A percentile compares a stretch with the other conserved stretches of the same genome.
phyloP scores from a whole-genome alignment of 2,329 filamentous ascomycete genomes.

The Fusarium setosum region DNA sequence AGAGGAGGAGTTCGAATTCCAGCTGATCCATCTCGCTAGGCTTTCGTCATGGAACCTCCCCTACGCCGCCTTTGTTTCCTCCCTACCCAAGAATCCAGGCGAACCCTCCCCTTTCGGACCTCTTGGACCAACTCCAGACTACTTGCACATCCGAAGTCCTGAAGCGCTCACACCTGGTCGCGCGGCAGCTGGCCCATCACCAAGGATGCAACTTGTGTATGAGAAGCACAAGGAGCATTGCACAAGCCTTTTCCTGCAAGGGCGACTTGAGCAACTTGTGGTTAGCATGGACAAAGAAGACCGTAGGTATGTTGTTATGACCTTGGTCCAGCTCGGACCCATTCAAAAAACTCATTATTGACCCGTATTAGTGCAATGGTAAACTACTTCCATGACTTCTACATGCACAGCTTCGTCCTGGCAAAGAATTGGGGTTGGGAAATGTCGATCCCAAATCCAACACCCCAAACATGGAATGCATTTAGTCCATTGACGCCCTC shows the following conservation, averaged over 20 bases:
- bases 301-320: background rate
- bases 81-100: background rate
- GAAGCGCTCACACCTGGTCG: background rate
- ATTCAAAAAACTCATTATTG: background rate
- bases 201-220: constrained; percentile 17
- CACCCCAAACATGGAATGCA: background rate
- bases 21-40: background rate
- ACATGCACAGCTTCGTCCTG: constrained; percentile 1
- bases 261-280: constrained; percentile 2
- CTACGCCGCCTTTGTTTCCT: constrained; percentile 13
- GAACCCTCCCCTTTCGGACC: constrained; percentile 10
- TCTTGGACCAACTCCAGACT: constrained; percentile 2
- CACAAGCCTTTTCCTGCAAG: constrained; percentile 21
- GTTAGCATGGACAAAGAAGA: constrained; percentile 8
- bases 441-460: background rate
- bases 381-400: constrained; percentile 31
- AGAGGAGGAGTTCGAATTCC: background rate
- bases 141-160: constrained; percentile 15
- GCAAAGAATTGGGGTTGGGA: constrained; percentile 5
- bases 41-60: constrained; percentile 18
- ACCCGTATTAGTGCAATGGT: background rate
- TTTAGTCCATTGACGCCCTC: background rate
- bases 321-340: background rate
- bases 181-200: background rate
- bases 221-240: background rate